phyloP scores from a whole-genome alignment of 2,329 filamentous ascomycete genomes.

The Ophiobolus disseminans region DNA sequence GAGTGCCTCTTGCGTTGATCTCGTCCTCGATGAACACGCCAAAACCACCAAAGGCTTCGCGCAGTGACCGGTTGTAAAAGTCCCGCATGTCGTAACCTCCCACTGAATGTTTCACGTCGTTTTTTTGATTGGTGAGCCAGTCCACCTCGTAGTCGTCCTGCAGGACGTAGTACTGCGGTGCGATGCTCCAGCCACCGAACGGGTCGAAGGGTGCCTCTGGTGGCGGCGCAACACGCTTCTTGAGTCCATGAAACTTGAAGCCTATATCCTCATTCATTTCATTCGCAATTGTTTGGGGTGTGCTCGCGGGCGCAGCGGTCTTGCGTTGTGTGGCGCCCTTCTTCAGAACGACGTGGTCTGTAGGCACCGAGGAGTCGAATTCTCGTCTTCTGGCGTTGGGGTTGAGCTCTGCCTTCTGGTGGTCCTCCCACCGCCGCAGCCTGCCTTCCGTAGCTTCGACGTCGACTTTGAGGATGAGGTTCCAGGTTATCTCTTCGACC shows the following conservation, averaged over 20 bases:
- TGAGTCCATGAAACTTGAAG: slow-evolving; percentile 80
- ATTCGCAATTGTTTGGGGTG: slow-evolving; percentile 10
- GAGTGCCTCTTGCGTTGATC: slow-evolving; percentile 49
- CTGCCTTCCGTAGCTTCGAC: slow-evolving; percentile 67
- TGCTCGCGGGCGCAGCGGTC: slow-evolving; percentile 35
- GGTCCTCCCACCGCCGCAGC: slow-evolving; percentile 73
- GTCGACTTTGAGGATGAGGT: slow-evolving; percentile 77
- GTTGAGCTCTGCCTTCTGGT: slow-evolving; percentile 66
- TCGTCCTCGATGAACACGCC: slow-evolving; percentile 89
- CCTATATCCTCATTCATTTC: slow-evolving; percentile 41
- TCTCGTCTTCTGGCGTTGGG: slow-evolving; percentile 52
- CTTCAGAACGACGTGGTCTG: slow-evolving; percentile 56
- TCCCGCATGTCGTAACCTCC: slow-evolving; percentile 85
- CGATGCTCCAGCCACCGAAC: slow-evolving; percentile 77
- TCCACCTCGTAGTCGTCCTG: slow-evolving; percentile 76
- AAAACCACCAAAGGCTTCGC: slow-evolving; percentile 88
- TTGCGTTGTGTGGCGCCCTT: slow-evolving; percentile 71
- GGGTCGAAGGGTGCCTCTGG: slow-evolving; percentile 84
- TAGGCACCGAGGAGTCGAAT: slow-evolving; percentile 23
- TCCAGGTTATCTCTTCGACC: slow-evolving; percentile 88
- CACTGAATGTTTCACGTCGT: slow-evolving; percentile 70
- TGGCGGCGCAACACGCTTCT: slow-evolving; percentile 66
- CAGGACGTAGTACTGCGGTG: slow-evolving; percentile 70
- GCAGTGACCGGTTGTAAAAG: slow-evolving; percentile 80
- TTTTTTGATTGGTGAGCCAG: slow-evolving; percentile 72